These are phyloP conservation scores for Rusavskia elegans DNA, from an alignment of 495 filamentous ascomycete species.

Conservation along the genomic window DNA sequence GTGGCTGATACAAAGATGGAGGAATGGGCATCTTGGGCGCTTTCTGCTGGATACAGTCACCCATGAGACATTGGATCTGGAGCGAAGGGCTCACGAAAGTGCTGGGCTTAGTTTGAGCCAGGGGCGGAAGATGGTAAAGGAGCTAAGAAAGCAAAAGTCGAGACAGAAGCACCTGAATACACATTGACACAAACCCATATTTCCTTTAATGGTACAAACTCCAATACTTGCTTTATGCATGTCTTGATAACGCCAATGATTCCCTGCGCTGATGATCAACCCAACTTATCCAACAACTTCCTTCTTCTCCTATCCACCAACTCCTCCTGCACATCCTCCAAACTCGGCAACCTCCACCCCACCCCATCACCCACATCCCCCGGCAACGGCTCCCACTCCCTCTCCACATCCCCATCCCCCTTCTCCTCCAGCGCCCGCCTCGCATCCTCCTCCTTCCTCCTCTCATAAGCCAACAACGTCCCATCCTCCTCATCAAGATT, in stretches of 20 bases:
- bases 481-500: conserved; percentile 90
- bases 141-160: conserved; percentile 18
- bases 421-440: conserved; percentile 40
- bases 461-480: conserved; percentile 66
- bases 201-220: too few relatives aligned
- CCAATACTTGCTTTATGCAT: too few relatives aligned
- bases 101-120: conserved; percentile 26
- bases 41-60: conserved; percentile 70
- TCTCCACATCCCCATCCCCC: conserved; percentile 23
- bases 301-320: conserved; percentile 72
- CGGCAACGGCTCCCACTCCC: conserved; percentile 71
- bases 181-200: background rate
- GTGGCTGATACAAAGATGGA: conserved; percentile 75
- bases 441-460: conserved; percentile 67
- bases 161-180: background rate
- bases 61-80: conserved; percentile 22
- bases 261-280: conserved; percentile 19
- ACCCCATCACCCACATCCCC: conserved; percentile 73
- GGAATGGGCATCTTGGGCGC: conserved; percentile 55
- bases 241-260: too few relatives aligned
- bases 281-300: conserved; percentile 66
- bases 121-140: conserved; percentile 24
- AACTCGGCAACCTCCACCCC: conserved; percentile 68
- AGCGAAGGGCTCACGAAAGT: conserved; percentile 4
- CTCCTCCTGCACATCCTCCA: conserved; percentile 86